Base-by-base conservation (phyloP, 2,329 filamentous ascomycete genomes). In the Cytospora chrysosperma region DNA sequence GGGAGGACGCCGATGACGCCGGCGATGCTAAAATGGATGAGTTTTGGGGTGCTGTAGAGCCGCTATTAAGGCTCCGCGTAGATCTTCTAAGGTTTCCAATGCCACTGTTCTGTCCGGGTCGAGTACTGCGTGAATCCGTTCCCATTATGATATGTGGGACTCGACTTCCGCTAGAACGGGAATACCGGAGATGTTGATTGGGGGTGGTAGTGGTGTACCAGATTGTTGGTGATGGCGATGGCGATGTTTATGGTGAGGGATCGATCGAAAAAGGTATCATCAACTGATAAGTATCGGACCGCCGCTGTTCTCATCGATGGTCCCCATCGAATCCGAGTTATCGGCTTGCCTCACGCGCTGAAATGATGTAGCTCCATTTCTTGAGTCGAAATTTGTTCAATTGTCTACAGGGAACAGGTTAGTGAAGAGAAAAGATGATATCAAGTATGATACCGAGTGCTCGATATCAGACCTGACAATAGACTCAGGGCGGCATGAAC, bases 101-200 rank as follows among this genome's bases (percentile, higher is more conserved):
- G 70, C 75, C 74, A 67, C 74, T 72, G 64, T 72, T 68, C 59
- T 74, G 71, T 68, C 71, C 68, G 64, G 71, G 67, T 68, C 73
- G 73, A 67, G 68, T 50, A 59, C 49, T 65, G 59, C 73, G 74
- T 68, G 74, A 72, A 65, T 69, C 70, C 52, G 70, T 65, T 69
- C 72, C 70, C 74, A 77, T 76, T 52, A 70, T 68, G 66, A 61
- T 60, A 30, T 65, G n/a, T 43, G 61, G 37, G 49, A 61, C 27
- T 61, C 57, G 54, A 61, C 17, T 30, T 56, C 24, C 30, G 54
- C 56, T 56, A 56, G 56, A 49, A 40, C 43, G 54, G 64, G 34
- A 51, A 34, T 47, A 60, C 54, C 59, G 59, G 3, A 27, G 9
- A 6, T 37, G 8, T 43, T 50, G 28, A 55, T 27, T 51, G 2